Evolutionary conservation across 2,329 filamentous ascomycete genomes (phyloP), one percentile per base, ranked within the genome.

Genomic region (Stromatinia cepivora): DNA sequence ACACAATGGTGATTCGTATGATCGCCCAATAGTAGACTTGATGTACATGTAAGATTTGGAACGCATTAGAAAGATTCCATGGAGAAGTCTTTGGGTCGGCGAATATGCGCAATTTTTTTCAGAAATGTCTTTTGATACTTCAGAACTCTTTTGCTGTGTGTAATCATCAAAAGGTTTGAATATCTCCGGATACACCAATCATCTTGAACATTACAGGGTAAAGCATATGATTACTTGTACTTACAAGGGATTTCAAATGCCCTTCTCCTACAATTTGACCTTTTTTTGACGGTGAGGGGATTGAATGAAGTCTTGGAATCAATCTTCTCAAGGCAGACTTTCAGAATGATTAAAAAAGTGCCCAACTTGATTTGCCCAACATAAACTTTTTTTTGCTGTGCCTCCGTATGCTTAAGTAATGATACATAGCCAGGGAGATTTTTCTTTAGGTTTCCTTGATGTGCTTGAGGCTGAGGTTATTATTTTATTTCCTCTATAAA

Each of bases 281-380:
- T 34, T 11, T 34, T 42, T 11, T 25, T 45, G 52, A 58, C n/a
- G 13, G 31, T n/a, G 42, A 59, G 48, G 64, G 53, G 48, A 59
- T 59, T 15, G n/a, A 39, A 25, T 13, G 28, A 58, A 58, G 48
- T 46, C 52, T 66, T 58, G 64, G 52, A 66, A 48, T 42, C 28
- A 13, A 22, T 66, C 64, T 25, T 63, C 39, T 34, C 64, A 48
- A 59, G 64, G 52, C 64, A 59, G 64, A 66, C 25, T 57, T 36
- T 46, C 28, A 3, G 4, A 13, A 52, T 28, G 28, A 36, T 50
- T 34, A 8, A 8, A 22, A 17, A 25, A 22, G 11, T 20, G 64
- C 52, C 39, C 39, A 66, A 57, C 52, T 45, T 45, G 36, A 36
- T 45, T 8, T 31, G 36, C 63, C 34, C n/a, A 45, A 58, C 53